Evolutionary conservation across 2,329 filamentous ascomycete species (phyloP).

Genomic region (Colletotrichum chrysophilum): DNA sequence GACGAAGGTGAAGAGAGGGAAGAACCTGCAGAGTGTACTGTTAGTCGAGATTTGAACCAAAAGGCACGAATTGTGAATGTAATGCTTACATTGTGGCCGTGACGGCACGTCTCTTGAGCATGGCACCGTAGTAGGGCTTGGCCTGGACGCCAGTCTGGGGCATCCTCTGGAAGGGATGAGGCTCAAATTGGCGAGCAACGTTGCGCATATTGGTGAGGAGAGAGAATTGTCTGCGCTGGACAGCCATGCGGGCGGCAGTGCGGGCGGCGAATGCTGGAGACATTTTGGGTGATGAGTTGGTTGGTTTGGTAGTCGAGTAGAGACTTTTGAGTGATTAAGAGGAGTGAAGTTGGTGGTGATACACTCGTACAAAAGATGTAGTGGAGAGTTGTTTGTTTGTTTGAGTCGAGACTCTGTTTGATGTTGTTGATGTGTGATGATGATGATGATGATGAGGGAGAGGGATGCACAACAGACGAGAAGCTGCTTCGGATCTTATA

Average conservation of each 20-base stretch:
- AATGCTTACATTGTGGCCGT: conserved; percentile 38
- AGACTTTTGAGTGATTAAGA: conserved; percentile 5
- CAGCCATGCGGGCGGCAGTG: conserved; percentile 27
- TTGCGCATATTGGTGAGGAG: conserved; percentile 38
- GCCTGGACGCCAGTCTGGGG: conserved; percentile 29
- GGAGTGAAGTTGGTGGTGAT: conserved; percentile 1
- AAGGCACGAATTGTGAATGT: not conserved
- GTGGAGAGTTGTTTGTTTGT: conserved; percentile 1
- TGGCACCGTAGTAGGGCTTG: conserved; percentile 42
- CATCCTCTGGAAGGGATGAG: conserved; percentile 42
- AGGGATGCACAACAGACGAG: conserved; percentile 3
- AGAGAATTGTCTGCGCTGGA: conserved; percentile 38
- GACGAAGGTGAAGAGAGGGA: not conserved
- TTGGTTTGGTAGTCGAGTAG: not conserved
- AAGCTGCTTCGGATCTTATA: conserved; percentile 23
- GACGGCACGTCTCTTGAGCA: conserved; percentile 33
- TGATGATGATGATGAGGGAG: conserved; percentile 11
- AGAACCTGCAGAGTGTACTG: not conserved
- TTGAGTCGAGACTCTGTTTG: conserved; percentile 19
- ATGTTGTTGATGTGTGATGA: conserved; percentile 9
- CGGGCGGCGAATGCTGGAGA: conserved; percentile 38
- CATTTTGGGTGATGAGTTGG: conserved; percentile 28
- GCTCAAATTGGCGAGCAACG: conserved; percentile 41
- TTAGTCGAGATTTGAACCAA: not conserved
- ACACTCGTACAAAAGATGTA: conserved; percentile 8